phyloP scores from a whole-genome alignment of 345 rosid genomes.

The Sisymbrium irio region DNA sequence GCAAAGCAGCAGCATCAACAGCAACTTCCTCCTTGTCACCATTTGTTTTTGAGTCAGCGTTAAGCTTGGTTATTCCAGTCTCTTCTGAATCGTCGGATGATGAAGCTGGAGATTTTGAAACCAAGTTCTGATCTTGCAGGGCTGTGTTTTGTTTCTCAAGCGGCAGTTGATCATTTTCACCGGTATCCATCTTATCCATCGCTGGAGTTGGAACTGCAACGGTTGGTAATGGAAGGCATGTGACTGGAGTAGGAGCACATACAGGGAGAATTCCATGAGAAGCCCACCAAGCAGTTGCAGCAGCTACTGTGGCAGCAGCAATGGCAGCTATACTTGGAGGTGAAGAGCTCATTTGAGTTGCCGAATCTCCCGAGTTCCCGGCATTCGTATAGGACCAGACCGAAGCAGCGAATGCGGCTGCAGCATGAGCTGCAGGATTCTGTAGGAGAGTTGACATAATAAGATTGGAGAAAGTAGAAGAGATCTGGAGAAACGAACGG shows the following conservation, averaged over 20 bases:
- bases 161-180: slow-evolving; percentile 39
- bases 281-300: slow-evolving; percentile 99
- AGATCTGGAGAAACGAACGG: slow-evolving; percentile 61
- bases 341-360: slow-evolving; percentile 46
- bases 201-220: slow-evolving; percentile 43
- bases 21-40: slow-evolving; percentile 49
- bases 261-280: slow-evolving; percentile 89
- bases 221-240: slow-evolving; percentile 51
- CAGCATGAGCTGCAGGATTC: slow-evolving; percentile 88
- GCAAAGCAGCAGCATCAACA: slow-evolving; percentile 38
- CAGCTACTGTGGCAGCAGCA: slow-evolving; percentile 89
- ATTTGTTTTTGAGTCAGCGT: slow-evolving; percentile 33
- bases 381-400: slow-evolving; percentile 69
- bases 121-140: slow-evolving; percentile 51
- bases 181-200: slow-evolving; percentile 24
- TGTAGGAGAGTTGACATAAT: slow-evolving; percentile 73
- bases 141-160: slow-evolving; percentile 51
- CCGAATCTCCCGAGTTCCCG: slow-evolving; percentile 52
- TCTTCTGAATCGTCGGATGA: slow-evolving; percentile 61
- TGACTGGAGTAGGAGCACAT: slow-evolving; percentile 74
- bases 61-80: slow-evolving; percentile 47
- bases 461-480: slow-evolving; percentile 76
- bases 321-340: slow-evolving; percentile 70
- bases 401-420: slow-evolving; percentile 82
- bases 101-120: slow-evolving; percentile 47